phyloP scores from a whole-genome alignment of 2,329 filamentous ascomycete species.

The Hysterium pulicare region DNA sequence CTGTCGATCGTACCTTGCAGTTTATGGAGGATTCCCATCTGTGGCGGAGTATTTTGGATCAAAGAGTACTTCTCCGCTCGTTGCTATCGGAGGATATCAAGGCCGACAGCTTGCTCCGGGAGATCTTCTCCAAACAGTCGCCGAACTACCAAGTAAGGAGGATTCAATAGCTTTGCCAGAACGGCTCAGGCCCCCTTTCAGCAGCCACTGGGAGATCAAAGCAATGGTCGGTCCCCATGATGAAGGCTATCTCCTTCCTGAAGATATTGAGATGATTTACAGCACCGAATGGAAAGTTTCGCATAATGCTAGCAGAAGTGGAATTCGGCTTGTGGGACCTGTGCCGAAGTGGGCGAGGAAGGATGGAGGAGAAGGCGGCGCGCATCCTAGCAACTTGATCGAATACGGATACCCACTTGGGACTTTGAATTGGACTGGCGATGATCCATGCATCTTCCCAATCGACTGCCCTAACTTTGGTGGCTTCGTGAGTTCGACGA shows the following conservation, averaged over 20 bases:
- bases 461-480: slow-evolving; percentile 60
- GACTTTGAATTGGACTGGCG: slow-evolving; percentile 59
- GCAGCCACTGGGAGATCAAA: slow-evolving; percentile 51
- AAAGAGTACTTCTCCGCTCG: slow-evolving; percentile 57
- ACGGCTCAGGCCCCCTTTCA: slow-evolving; percentile 48
- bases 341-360: slow-evolving; percentile 57
- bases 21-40: slow-evolving; percentile 53
- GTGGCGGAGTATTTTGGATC: slow-evolving; percentile 57
- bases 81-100: slow-evolving; percentile 59
- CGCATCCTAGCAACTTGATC: slow-evolving; percentile 57
- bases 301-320: slow-evolving; percentile 59
- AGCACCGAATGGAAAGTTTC: slow-evolving; percentile 57
- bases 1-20: slow-evolving; percentile 57
- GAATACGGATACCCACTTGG: slow-evolving; percentile 57
- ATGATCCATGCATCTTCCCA: slow-evolving; percentile 59
- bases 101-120: slow-evolving; percentile 54
- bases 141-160: slow-evolving; percentile 34
- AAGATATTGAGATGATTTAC: slow-evolving; percentile 58
- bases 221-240: slow-evolving; percentile 57
- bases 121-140: slow-evolving; percentile 49
- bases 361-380: slow-evolving; percentile 61
- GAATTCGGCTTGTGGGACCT: slow-evolving; percentile 59
- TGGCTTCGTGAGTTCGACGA: slow-evolving; percentile 57
- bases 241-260: slow-evolving; percentile 49
- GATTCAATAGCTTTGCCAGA: slow-evolving; percentile 40